Evolutionary conservation across 2,329 filamentous ascomycete species (phyloP), one percentile per base, ranked within the genome.

Genomic region (Colletotrichum filicis): DNA sequence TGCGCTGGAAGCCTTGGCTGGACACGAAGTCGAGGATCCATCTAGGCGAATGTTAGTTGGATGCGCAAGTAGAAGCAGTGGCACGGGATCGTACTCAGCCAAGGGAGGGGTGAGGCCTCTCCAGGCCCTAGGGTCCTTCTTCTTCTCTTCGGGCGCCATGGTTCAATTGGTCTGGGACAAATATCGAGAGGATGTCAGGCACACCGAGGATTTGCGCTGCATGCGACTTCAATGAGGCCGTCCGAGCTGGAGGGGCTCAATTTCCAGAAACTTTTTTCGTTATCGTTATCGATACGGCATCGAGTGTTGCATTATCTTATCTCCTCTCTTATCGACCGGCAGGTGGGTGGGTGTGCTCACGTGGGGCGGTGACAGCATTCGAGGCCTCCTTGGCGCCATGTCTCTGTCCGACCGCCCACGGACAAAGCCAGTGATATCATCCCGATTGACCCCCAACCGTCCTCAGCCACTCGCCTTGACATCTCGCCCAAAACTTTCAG

Each of bases 1-100:
- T 95, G 81, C 93, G 92, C 75, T 88, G 86, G 82, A 98, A 98
- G 74, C 95, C 94, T 92, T 97, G 96, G 75, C 92, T 91, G 62
- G 91, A 88, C 61, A 97, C 92, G 72, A 95, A 95, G 76, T 97
- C 94, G 66, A 97, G 86, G 69, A 97, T 91, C 95, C 95, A 98
- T 90, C 92, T 88, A 73, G 93, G 93, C 37, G 95, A 92, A 85
- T 19, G 93, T 93, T 1, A 89, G 92, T 66, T 95, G 85, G 16
- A 89, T 90, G 78, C 92, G 90, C 91, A 93, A n/a, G 96, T 32
- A 1, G 32, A 2, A 32, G 30, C 22, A 8, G 35, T 19, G 53
- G 0, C 12, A n/a, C 60, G 14, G 30, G 14, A 3, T 35, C 74
- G 61, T 66, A 75, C 74, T 82, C 79, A 37, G 83, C 78, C n/a